Conservation (phyloP, 257 asterid genomes). For the Solanum infundibuliforme region DNA sequence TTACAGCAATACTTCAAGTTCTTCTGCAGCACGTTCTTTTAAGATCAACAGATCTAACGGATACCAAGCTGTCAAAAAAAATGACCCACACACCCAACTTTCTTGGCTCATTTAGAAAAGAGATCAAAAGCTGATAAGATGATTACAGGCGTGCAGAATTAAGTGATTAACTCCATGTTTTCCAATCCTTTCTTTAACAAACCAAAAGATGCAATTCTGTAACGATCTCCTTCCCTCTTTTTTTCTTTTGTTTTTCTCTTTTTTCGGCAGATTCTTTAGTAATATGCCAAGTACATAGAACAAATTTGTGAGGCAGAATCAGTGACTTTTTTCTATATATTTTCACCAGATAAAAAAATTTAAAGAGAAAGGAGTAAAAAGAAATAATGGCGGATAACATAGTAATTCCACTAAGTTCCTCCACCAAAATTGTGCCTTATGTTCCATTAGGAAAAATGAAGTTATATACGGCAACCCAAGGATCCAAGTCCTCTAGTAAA, state of each 20-base stretch:
- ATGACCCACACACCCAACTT: background rate
- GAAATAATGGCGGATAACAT: background rate
- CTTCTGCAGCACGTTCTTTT: background rate
- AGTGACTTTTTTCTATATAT: background rate
- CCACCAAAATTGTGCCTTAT: constrained; percentile 2
- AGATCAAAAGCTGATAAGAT: background rate
- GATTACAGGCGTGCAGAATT: background rate
- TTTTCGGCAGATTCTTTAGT: background rate
- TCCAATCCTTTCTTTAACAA: background rate
- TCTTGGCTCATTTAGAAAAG: background rate
- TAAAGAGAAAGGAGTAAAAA: background rate
- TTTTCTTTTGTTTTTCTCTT: background rate
- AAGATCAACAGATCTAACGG: background rate
- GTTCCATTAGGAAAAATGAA: constrained; percentile 2
- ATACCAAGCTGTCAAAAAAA: background rate
- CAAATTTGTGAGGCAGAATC: background rate
- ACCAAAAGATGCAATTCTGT: background rate
- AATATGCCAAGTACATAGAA: background rate
- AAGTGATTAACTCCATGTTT: background rate
- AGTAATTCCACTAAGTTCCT: constrained; percentile 1
- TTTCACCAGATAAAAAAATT: background rate
- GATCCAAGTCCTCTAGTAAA: background rate
- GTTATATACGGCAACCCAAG: background rate
- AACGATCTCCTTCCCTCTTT: background rate
- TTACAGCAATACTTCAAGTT: background rate